A percentile compares a stretch with the other conserved stretches of the same genome.
These are phyloP conservation scores for Trametes hirsuta DNA, from an alignment of 1,284 basidiomycete species.

Conservation along the genomic window DNA sequence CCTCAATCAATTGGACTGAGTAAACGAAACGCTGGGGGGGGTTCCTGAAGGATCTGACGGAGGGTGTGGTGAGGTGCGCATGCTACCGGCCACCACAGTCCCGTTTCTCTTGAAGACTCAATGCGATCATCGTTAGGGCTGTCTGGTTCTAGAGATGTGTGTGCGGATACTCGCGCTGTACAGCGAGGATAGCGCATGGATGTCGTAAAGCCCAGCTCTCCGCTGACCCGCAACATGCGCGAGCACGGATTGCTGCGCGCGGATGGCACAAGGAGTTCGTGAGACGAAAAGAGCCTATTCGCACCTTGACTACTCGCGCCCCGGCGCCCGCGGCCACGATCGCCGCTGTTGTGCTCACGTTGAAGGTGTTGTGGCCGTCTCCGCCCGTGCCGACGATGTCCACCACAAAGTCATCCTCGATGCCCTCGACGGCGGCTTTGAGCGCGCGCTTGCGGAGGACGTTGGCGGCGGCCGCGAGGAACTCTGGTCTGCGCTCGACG, in stretches of 20 bases:
- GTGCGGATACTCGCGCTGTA: too few species aligned
- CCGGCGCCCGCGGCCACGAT: slow-evolving; percentile 96
- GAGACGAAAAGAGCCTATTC: background rate
- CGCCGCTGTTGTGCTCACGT: slow-evolving; percentile 95
- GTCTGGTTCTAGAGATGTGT: too few species aligned
- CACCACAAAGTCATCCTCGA: slow-evolving; percentile 67
- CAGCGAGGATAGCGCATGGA: too few species aligned
- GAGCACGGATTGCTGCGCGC: too few species aligned
- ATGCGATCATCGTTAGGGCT: too few species aligned
- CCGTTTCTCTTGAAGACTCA: too few species aligned
- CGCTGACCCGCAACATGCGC: too few species aligned
- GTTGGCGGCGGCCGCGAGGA: slow-evolving; percentile 76
- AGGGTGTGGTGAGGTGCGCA: too few species aligned
- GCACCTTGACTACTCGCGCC: slow-evolving; percentile 89
- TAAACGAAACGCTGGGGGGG: background rate
- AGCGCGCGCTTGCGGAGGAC: slow-evolving; percentile 73
- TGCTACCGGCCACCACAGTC: too few species aligned
- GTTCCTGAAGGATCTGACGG: too few species aligned
- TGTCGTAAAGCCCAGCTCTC: too few species aligned
- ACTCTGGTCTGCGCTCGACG: slow-evolving; percentile 74
- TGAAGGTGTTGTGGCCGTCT: slow-evolving; percentile 97
- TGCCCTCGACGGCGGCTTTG: slow-evolving; percentile 58
- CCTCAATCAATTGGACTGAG: background rate
- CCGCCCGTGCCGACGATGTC: slow-evolving; percentile 89
- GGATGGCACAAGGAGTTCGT: background rate